phyloP scores from a whole-genome alignment of 495 filamentous ascomycete species.

The Penicillium nucicola region DNA sequence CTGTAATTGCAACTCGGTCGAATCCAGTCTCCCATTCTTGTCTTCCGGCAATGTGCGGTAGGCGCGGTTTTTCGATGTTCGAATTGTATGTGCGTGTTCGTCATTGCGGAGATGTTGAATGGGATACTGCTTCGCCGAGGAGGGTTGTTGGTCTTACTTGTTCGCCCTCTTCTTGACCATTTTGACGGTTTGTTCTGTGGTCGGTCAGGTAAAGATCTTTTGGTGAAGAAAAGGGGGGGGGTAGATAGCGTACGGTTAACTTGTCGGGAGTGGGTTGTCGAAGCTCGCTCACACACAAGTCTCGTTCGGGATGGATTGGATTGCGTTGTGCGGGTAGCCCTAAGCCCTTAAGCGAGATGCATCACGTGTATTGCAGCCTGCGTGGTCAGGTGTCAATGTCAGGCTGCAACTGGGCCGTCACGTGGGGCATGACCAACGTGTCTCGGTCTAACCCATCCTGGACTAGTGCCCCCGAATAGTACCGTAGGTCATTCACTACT shows the following conservation, averaged over 20 bases:
- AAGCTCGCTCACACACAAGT: constrained; percentile 36
- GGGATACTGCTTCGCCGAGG: constrained; percentile 25
- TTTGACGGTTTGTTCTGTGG: constrained; percentile 62
- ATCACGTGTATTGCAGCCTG: constrained; percentile 20
- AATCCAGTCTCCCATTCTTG: constrained; percentile 19
- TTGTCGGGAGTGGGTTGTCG: constrained; percentile 48
- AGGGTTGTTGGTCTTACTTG: constrained; percentile 63
- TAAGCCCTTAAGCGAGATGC: constrained; percentile 45
- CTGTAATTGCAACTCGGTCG: constrained; percentile 9
- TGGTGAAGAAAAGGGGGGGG: constrained; percentile 18
- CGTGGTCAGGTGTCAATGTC: background rate
- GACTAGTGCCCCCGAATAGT: constrained; percentile 20
- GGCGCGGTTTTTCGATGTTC: constrained; percentile 1
- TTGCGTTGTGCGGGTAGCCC: constrained; percentile 46
- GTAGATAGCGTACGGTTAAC: constrained; percentile 41
- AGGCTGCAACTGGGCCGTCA: background rate
- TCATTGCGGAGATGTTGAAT: constrained; percentile 30
- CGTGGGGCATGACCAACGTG: constrained; percentile 4
- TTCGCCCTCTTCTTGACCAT: constrained; percentile 99
- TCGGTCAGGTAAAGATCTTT: constrained; percentile 27
- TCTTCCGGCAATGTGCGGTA: constrained; percentile 22
- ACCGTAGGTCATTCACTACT: constrained; percentile 23
- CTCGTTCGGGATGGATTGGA: constrained; percentile 37
- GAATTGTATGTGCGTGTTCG: constrained; percentile 15
- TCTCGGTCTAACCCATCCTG: background rate